A percentile compares a stretch with the other conserved stretches of the same genome.
Conservation (phyloP, 2,329 filamentous ascomycete genomes). For the Colletotrichum ledebouriae region DNA sequence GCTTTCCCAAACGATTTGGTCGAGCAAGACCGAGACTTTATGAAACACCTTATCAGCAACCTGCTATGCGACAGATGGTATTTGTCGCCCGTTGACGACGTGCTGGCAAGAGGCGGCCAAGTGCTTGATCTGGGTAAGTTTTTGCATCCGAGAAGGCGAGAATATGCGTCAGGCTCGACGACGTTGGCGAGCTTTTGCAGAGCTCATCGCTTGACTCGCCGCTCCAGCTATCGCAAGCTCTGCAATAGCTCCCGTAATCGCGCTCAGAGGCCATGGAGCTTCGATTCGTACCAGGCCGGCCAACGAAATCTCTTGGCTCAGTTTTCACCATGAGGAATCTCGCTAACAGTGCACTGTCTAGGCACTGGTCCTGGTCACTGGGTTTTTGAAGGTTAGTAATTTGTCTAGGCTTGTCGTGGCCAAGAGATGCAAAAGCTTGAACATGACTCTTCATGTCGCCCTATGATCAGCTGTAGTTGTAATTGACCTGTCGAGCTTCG, state of each 20-base stretch:
- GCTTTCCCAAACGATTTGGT: conserved; percentile 59
- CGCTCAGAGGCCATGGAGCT: not conserved
- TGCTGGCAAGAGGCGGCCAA: conserved; percentile 55
- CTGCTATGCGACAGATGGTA: conserved; percentile 58
- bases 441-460: not conserved
- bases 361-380: conserved; percentile 66
- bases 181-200: not conserved
- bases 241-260: not conserved
- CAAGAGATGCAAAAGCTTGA: not conserved
- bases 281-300: not conserved
- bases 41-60: conserved; percentile 57
- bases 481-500: not conserved
- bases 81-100: conserved; percentile 58
- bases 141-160: not conserved
- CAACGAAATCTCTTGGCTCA: not conserved
- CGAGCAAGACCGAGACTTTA: conserved; percentile 58
- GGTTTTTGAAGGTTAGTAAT: conserved; percentile 62
- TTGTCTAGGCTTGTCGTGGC: not conserved
- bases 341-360: conserved; percentile 46
- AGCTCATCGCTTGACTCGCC: not conserved
- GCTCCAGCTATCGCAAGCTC: not conserved
- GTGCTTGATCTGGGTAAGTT: conserved; percentile 63
- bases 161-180: not conserved
- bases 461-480: not conserved
- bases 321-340: not conserved